phyloP scores from a whole-genome alignment of 352 stramenopile species.

The Discostella stelligera region DNA sequence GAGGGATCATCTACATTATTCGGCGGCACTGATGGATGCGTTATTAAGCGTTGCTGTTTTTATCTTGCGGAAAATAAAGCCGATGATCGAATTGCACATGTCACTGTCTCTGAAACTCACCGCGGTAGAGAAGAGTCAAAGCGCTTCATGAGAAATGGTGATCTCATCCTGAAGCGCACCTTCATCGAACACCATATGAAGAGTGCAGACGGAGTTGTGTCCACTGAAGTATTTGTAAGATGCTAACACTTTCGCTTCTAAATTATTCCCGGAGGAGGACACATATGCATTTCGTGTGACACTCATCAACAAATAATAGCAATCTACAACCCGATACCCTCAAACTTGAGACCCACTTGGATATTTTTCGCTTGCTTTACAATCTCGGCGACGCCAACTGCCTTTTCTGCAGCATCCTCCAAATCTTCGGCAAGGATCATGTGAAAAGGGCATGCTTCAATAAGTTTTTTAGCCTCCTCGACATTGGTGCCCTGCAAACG shows the following conservation, averaged over 20 bases:
- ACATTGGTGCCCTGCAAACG: slow-evolving; percentile 97
- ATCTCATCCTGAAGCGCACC: slow-evolving; percentile 41
- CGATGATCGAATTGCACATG: slow-evolving; percentile 44
- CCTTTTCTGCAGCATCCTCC: slow-evolving; percentile 93
- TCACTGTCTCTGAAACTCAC: slow-evolving; percentile 36
- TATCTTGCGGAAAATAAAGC: slow-evolving; percentile 46
- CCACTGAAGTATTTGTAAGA: slow-evolving; percentile 43
- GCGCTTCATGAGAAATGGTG: slow-evolving; percentile 50
- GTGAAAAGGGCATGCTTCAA: slow-evolving; percentile 90
- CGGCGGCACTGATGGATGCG: slow-evolving; percentile 23
- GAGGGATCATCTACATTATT: slow-evolving; percentile 49
- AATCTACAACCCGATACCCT: slow-evolving; percentile 62
- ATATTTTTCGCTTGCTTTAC: slow-evolving; percentile 71
- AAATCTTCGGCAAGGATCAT: slow-evolving; percentile 92
- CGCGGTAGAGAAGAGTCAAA: slow-evolving; percentile 46
- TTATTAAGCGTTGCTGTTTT: slow-evolving; percentile 40
- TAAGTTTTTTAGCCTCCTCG: slow-evolving; percentile 90
- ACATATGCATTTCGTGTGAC: not conserved
- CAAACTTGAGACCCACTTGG: slow-evolving; percentile 70
- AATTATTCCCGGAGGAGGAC: not conserved
- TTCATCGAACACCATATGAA: slow-evolving; percentile 24
- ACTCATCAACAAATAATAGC: not conserved
- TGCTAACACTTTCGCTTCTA: slow-evolving; percentile 6
- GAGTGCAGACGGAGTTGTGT: slow-evolving; percentile 37
- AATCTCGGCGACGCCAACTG: slow-evolving; percentile 83